A percentile compares a stretch with the other conserved stretches of the same genome.
phyloP scores from a whole-genome alignment of 208 protist species.

The Leishmania braziliensis region DNA sequence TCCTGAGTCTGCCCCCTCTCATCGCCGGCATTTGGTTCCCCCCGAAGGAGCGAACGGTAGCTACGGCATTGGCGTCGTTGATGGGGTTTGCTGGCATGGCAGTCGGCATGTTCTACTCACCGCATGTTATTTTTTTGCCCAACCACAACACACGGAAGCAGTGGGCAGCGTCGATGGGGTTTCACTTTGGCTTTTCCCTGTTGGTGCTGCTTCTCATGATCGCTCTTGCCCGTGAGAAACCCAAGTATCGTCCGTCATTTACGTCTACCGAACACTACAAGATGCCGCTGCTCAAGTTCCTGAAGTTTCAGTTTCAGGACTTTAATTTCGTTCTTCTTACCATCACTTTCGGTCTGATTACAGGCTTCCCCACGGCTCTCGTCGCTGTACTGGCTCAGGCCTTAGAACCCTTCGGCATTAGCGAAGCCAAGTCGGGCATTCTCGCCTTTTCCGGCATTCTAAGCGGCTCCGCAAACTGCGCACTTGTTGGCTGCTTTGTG shows the following conservation, averaged over 20 bases:
- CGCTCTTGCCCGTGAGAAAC: conserved; percentile 28
- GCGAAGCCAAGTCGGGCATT: conserved; percentile 35
- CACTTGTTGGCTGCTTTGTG: conserved; percentile 33
- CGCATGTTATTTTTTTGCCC: conserved; percentile 44
- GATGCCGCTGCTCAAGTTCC: conserved; percentile 16
- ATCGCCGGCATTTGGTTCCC: conserved; percentile 64
- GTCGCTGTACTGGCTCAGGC: conserved; percentile 47
- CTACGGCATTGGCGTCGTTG: conserved; percentile 48
- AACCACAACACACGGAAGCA: conserved; percentile 12
- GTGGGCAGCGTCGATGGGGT: conserved; percentile 39
- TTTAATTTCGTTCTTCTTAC: conserved; percentile 38
- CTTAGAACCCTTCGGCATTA: conserved; percentile 49
- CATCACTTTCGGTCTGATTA: conserved; percentile 41
- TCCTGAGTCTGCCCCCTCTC: conserved; percentile 39
- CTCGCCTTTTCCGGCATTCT: conserved; percentile 57
- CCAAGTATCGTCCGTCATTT: conserved; percentile 32
- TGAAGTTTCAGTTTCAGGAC: conserved; percentile 34
- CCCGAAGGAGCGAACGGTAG: conserved; percentile 43
- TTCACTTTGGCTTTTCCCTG: conserved; percentile 34
- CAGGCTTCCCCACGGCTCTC: conserved; percentile 42
- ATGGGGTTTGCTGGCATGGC: conserved; percentile 62
- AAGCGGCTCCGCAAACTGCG: conserved; percentile 38
- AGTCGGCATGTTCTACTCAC: conserved; percentile 62
- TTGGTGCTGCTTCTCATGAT: conserved; percentile 27
- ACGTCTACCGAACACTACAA: conserved; percentile 31